Percentiles rank a stretch among this genome's conserved stretches.
phyloP scores from a whole-genome alignment of 2,329 filamentous ascomycete genomes.

The Clonostachys sp. region DNA sequence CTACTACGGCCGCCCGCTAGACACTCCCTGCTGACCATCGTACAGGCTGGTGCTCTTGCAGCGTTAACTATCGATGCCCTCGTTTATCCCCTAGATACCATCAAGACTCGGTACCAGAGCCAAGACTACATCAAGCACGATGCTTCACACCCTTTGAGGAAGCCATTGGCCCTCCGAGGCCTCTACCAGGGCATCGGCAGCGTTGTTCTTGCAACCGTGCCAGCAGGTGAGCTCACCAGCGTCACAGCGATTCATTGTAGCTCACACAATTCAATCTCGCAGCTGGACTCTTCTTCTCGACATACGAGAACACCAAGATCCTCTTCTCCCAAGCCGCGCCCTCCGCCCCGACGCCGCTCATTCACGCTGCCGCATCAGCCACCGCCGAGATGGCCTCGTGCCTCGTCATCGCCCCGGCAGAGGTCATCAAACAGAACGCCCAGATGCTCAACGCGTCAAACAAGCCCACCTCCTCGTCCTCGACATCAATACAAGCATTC shows the following conservation, averaged over 20 bases:
- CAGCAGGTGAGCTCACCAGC: conserved; percentile 58
- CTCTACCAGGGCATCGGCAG: conserved; percentile 86
- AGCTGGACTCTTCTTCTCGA: conserved; percentile 87
- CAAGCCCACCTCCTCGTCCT: conserved; percentile 5
- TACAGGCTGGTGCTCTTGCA: conserved; percentile 75
- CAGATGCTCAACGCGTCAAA: conserved; percentile 58
- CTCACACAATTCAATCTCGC: neutral
- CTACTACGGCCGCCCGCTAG: neutral
- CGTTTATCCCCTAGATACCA: conserved; percentile 82
- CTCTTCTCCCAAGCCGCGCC: conserved; percentile 48
- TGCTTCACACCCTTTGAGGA: conserved; percentile 47
- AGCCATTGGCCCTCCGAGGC: conserved; percentile 58
- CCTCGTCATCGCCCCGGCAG: conserved; percentile 79
- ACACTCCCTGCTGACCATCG: neutral
- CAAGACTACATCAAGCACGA: conserved; percentile 68
- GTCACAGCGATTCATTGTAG: neutral
- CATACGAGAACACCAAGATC: conserved; percentile 74
- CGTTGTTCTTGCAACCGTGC: conserved; percentile 80
- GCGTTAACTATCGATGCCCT: conserved; percentile 83
- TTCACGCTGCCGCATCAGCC: conserved; percentile 71
- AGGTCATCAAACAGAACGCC: conserved; percentile 91
- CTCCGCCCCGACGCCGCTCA: conserved; percentile 57
- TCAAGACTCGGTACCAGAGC: conserved; percentile 83
- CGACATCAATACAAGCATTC: conserved; percentile 44
- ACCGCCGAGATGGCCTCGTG: conserved; percentile 81